Percentiles rank a stretch among this genome's conserved stretches.
phyloP scores from a whole-genome alignment of 352 stramenopile species.

The Globisporangium lucens region DNA sequence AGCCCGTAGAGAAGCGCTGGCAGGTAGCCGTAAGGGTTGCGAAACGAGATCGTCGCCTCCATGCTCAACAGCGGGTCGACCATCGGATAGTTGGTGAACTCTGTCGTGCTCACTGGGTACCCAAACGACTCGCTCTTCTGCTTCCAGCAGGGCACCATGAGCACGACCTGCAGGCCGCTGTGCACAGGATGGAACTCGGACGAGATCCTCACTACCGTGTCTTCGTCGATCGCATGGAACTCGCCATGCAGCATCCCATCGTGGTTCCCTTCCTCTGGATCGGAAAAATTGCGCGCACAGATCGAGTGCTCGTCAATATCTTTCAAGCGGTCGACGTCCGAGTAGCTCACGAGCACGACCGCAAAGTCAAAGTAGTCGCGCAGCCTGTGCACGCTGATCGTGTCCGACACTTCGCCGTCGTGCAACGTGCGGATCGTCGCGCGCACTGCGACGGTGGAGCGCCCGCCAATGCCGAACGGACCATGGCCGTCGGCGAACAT shows the following conservation, averaged over 20 bases:
- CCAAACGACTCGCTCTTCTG: constrained; percentile 78
- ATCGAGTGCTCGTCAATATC: constrained; percentile 52
- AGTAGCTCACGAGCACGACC: constrained; percentile 63
- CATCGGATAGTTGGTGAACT: constrained; percentile 75
- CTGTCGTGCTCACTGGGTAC: constrained; percentile 67
- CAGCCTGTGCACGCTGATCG: constrained; percentile 66
- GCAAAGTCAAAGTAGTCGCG: constrained; percentile 82
- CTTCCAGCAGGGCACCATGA: constrained; percentile 78
- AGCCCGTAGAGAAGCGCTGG: constrained; percentile 76
- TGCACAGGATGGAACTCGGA: constrained; percentile 47
- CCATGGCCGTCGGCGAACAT: constrained; percentile 76
- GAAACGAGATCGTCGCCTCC: constrained; percentile 61
- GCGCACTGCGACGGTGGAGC: constrained; percentile 47
- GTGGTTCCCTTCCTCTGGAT: constrained; percentile 31
- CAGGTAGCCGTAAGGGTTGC: constrained; percentile 82
- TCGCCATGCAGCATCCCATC: constrained; percentile 47
- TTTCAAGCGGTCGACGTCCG: constrained; percentile 30
- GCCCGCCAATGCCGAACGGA: constrained; percentile 40
- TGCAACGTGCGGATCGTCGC: constrained; percentile 45
- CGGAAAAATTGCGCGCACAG: constrained; percentile 66
- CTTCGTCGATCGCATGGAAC: constrained; percentile 49
- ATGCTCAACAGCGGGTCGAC: constrained; percentile 62
- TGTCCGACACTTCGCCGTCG: constrained; percentile 54
- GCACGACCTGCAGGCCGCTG: constrained; percentile 59
- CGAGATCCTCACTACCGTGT: constrained; percentile 36